Conservation (phyloP, 139 green algal species). For the Ettlia oleoabundans region DNA sequence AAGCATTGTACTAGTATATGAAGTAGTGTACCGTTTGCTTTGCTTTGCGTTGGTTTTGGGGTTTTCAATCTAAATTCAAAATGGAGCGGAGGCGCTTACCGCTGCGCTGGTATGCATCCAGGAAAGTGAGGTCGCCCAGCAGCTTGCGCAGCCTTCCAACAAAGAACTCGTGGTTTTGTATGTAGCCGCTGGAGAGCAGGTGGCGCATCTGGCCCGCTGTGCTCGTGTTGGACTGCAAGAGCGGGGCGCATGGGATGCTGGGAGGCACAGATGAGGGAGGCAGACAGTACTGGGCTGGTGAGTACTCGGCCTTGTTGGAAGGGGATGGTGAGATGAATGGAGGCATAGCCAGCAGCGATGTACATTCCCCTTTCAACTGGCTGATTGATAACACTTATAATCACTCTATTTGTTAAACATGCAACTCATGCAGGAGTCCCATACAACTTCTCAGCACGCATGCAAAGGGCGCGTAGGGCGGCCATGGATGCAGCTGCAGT, state of each 20-base stretch:
- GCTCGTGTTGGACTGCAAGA: background rate
- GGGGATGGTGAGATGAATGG: no score
- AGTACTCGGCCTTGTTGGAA: no score
- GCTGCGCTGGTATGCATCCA: slow-evolving; percentile 63
- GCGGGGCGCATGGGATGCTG: background rate
- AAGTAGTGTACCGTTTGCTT: no score
- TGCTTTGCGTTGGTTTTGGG: no score
- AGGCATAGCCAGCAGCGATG: background rate
- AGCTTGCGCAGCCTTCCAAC: slow-evolving; percentile 51
- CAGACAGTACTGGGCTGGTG: background rate
- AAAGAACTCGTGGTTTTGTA: slow-evolving; percentile 29
- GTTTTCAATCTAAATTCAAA: no score
- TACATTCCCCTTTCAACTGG: no score
- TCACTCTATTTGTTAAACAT: no score
- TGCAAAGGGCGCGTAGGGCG: no score
- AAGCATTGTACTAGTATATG: no score
- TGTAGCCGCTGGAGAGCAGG: background rate
- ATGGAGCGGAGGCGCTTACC: background rate
- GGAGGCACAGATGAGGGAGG: background rate
- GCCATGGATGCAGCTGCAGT: no score
- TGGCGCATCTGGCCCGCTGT: background rate
- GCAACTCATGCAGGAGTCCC: no score
- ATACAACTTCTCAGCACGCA: background rate
- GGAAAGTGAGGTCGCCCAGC: slow-evolving; percentile 84
- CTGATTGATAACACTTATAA: no score